Conservation (phyloP, 108 stramenopile species). For the Nitzschia sp. region DNA sequence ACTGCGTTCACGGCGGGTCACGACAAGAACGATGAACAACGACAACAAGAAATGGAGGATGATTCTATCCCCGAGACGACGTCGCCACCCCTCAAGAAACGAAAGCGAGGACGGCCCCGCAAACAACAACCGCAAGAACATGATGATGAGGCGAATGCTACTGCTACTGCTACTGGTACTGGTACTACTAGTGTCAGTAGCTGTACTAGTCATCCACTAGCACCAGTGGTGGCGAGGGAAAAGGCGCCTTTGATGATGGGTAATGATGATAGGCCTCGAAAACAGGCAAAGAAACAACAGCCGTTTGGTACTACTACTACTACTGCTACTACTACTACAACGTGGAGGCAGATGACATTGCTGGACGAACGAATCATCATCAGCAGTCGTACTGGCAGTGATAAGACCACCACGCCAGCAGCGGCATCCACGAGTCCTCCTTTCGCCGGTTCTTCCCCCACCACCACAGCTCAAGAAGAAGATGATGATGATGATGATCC, state of each 20-base stretch:
- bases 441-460: neutral
- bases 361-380: too few species aligned
- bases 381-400: neutral
- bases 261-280: neutral
- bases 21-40: neutral
- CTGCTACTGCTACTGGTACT: neutral
- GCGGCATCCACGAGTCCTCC: neutral
- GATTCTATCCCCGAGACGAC: neutral
- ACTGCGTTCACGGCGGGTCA: neutral
- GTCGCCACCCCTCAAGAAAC: neutral
- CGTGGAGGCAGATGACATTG: neutral
- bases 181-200: neutral
- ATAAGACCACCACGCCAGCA: neutral
- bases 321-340: neutral
- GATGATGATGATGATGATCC: neutral
- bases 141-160: neutral
- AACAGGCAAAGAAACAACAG: neutral
- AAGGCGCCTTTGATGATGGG: neutral
- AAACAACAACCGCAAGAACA: neutral
- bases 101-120: neutral
- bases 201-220: neutral
- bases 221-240: neutral
- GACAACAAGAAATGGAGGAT: neutral
- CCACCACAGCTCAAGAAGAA: neutral
- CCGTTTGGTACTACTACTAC: neutral